phyloP scores from a whole-genome alignment of 1,139 yeast species.

The Magnusiomyces fungicola region DNA sequence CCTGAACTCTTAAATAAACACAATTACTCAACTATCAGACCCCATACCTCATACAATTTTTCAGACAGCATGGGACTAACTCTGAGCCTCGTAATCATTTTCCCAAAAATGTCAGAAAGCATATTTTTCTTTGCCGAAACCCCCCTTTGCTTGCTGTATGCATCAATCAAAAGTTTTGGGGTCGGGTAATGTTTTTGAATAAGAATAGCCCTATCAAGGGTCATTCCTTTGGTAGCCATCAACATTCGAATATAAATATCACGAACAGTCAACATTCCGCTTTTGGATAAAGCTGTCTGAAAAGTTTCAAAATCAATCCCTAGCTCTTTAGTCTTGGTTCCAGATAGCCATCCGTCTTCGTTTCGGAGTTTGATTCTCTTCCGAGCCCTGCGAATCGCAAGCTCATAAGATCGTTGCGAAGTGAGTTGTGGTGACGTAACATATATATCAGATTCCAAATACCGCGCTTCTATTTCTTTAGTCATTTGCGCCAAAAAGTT shows the following conservation, averaged over 20 bases:
- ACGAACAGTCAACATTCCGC: conserved; percentile 60
- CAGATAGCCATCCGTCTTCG: conserved; percentile 10
- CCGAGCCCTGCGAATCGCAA: conserved; percentile 17
- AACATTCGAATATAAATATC: conserved; percentile 73
- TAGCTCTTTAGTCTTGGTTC: conserved; percentile 18
- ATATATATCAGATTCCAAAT: conserved; percentile 19
- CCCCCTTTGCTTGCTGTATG: conserved; percentile 36
- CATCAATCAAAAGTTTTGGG: conserved; percentile 44
- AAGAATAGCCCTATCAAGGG: conserved; percentile 75
- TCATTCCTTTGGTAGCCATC: conserved; percentile 71
- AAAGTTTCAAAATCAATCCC: conserved; percentile 56
- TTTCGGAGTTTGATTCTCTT: conserved; percentile 16
- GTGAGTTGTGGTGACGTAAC: conserved; percentile 45
- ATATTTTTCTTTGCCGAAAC: conserved; percentile 32
- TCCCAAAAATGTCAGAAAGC: conserved; percentile 40
- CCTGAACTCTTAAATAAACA: not conserved
- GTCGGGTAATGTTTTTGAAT: conserved; percentile 64
- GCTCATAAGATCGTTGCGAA: conserved; percentile 24
- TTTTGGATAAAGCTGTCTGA: conserved; percentile 63
- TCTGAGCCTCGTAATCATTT: conserved; percentile 54
- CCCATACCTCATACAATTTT: conserved; percentile 58
- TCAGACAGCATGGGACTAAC: conserved; percentile 55
- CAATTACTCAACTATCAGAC: conserved; percentile 24
- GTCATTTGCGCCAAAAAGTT: conserved; percentile 56
- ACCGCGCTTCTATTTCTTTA: conserved; percentile 27